Percentiles rank a stretch among this genome's conserved stretches.
Evolutionary conservation across 257 asterid genomes (phyloP).

Genomic region (Solanum clarkiae): DNA sequence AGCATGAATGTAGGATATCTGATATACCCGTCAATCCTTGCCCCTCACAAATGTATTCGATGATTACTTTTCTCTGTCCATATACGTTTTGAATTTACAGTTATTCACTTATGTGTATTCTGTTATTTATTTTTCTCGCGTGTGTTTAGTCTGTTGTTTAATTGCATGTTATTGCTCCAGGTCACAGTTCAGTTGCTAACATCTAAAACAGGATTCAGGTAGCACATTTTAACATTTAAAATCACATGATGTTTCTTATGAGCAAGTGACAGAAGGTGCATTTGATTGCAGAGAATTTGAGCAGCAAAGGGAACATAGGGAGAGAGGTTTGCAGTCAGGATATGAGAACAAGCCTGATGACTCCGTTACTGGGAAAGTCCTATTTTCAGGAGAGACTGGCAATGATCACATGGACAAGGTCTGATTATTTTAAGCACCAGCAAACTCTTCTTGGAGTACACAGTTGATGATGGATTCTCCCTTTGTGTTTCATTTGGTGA

Average conservation of each 20-base stretch:
- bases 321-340: conserved; percentile 61
- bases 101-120: not conserved
- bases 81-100: not conserved
- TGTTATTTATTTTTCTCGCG: not conserved
- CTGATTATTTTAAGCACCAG: not conserved
- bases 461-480: not conserved
- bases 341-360: conserved; percentile 34
- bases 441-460: not conserved
- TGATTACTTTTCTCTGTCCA: not conserved
- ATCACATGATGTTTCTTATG: not conserved
- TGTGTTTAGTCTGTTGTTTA: conserved; percentile 4
- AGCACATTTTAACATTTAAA: conserved; percentile 15
- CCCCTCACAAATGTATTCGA: not conserved
- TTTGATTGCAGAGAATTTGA: conserved; percentile 73
- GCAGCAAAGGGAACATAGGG: conserved; percentile 97
- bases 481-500: not conserved
- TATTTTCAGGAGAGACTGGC: conserved; percentile 27
- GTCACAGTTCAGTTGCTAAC: conserved; percentile 86
- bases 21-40: not conserved
- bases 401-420: conserved; percentile 46
- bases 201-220: conserved; percentile 99
- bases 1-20: not conserved
- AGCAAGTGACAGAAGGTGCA: conserved; percentile 7
- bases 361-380: conserved; percentile 29
- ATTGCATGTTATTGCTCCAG: conserved; percentile 36